A percentile compares a stretch with the other conserved stretches of the same genome.
Conservation (phyloP, 2,329 filamentous ascomycete genomes). For the Ceratocystis albifundus region DNA sequence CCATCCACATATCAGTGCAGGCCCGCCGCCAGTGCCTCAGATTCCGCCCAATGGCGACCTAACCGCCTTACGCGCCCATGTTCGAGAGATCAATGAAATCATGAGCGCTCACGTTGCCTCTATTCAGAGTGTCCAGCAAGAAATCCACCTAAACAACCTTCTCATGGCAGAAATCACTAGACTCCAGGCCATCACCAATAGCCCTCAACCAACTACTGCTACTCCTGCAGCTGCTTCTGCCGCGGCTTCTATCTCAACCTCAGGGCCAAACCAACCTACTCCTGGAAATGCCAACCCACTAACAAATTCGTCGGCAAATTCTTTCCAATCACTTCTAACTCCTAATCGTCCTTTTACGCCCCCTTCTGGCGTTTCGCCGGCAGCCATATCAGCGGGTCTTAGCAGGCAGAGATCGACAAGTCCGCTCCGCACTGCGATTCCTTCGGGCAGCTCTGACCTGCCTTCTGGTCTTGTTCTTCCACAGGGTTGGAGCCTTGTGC, state of each 20-base stretch:
- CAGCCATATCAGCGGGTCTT: constrained; percentile 15
- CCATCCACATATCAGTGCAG: background rate
- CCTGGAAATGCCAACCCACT: constrained; percentile 21
- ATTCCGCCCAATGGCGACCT: constrained; percentile 16
- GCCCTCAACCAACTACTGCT: constrained; percentile 38
- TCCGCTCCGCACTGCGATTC: constrained; percentile 35
- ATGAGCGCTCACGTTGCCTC: constrained; percentile 14
- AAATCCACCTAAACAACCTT: constrained; percentile 55
- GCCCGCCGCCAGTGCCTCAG: constrained; percentile 3
- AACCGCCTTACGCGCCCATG: constrained; percentile 26
- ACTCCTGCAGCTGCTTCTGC: constrained; percentile 34
- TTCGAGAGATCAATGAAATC: constrained; percentile 25
- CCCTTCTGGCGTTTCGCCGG: constrained; percentile 5
- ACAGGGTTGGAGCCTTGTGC: constrained; percentile 52
- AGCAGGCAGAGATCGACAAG: constrained; percentile 18
- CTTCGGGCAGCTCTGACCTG: constrained; percentile 48
- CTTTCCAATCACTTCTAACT: constrained; percentile 24
- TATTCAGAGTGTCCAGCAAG: constrained; percentile 50
- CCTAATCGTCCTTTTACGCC: constrained; percentile 23
- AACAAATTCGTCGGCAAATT: constrained; percentile 23
- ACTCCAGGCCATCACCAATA: constrained; percentile 27
- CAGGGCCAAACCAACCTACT: constrained; percentile 19
- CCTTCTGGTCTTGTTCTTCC: constrained; percentile 54
- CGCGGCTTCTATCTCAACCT: constrained; percentile 43
- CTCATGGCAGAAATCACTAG: constrained; percentile 51